Base-by-base conservation (phyloP, 2,329 filamentous ascomycete genomes). In the Neopestalotiopsis sp. region DNA sequence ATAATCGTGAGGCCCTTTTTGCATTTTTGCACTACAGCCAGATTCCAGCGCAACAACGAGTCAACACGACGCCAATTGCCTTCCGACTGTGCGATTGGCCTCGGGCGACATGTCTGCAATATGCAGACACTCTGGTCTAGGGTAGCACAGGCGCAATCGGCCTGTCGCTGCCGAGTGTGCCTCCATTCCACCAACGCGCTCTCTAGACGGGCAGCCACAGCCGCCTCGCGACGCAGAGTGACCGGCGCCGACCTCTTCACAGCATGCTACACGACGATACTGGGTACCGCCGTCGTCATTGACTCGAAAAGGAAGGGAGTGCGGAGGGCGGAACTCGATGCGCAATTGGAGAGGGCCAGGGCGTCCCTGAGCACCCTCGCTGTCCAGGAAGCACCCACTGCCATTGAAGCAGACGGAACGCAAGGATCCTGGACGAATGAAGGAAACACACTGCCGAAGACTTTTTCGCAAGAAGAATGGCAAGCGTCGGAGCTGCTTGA, bases 51-150 rank as follows among this genome's bases (percentile, higher is more conserved):
- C 32, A 38, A 58, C 30, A 24, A 65, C 59, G 13, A 61, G 61
- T 49, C 38, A 42, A 38, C 6, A 32, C 66, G 30, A 61, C 67
- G 49, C 49, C 72, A 73, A 73, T 72, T 71, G 69, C 53, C 30
- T 66, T 53, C 34, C 6, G 34, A 38, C 34, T 38, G 66, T 67
- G 42, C 34, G 64, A 61, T 32, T 42, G 45, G 34, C 65, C 56
- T 40, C 24, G 53, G 68, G 70, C 73, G 76, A 74, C 42, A 76
- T 76, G 82, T 77, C 71, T 75, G 76, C 73, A 82, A 78, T 76
- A 94, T 94, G 92, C 89, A 89, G 81, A 85, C 86, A 72, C 78
- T 93, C 73, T 91, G 90, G 90, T 90, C 89, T 79, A 88, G 90
- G 82, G 88, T 89, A 81, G 85, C 87, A 75, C 88, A 87, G 85